Percentiles rank a stretch among this genome's conserved stretches.
Evolutionary conservation across 2,329 filamentous ascomycete genomes (phyloP).

Genomic region (Ambrosiella cleistominuta): DNA sequence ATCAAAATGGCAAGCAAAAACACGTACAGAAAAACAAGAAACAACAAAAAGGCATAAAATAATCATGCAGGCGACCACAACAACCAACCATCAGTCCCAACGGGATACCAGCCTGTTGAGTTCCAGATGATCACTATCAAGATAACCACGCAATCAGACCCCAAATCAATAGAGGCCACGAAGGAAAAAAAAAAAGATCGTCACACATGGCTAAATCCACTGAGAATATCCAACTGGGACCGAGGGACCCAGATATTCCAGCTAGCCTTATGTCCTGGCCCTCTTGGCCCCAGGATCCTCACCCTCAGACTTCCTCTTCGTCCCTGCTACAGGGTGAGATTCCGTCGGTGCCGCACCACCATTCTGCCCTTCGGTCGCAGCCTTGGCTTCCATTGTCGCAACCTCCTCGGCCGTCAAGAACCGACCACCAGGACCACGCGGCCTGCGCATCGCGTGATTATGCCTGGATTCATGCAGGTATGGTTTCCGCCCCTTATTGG

Average conservation of each 20-base stretch:
- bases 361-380: constrained; percentile 22
- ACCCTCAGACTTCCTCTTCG: constrained; percentile 44
- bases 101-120: no score
- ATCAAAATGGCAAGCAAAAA: background rate
- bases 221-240: constrained; percentile 8
- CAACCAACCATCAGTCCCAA: no score
- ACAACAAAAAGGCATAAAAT: background rate
- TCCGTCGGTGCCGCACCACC: constrained; percentile 18
- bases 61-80: background rate
- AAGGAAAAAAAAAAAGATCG: constrained; percentile 3
- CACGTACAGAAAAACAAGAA: background rate
- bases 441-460: constrained; percentile 93
- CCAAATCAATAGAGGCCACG: background rate
- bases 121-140: no score
- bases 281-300: constrained; percentile 36
- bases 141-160: background rate
- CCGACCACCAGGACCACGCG: constrained; percentile 79
- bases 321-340: constrained; percentile 22
- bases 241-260: constrained; percentile 13
- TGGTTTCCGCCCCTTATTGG: constrained; percentile 87
- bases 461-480: constrained; percentile 95
- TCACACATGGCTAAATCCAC: background rate
- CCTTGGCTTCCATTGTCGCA: constrained; percentile 32
- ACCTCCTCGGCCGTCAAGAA: constrained; percentile 96
- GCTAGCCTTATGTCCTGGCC: constrained; percentile 25